phyloP scores from a whole-genome alignment of 345 rosid species.

The Noccaea bulbosa region DNA sequence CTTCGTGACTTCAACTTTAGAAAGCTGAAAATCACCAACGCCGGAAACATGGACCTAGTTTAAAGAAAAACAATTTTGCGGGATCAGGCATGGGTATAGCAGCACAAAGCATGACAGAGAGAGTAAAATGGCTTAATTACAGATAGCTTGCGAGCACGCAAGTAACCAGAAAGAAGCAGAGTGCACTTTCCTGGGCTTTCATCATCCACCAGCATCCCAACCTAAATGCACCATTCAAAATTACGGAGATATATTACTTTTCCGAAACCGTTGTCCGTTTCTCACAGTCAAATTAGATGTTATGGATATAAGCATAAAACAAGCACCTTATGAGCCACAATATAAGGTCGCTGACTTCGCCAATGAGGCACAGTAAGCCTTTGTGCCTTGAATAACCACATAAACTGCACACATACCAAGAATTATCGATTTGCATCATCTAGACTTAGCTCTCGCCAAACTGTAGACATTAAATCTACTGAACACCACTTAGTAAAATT shows the following conservation, averaged over 20 bases:
- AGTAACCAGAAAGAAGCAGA: conserved; percentile 75
- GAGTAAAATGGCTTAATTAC: conserved; percentile 41
- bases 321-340: conserved; percentile 78
- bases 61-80: conserved; percentile 11
- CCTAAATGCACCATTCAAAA: conserved; percentile 45
- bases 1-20: conserved; percentile 74
- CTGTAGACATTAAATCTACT: neutral
- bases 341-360: conserved; percentile 82
- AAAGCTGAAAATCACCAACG: conserved; percentile 83
- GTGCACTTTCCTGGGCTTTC: conserved; percentile 62
- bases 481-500: neutral
- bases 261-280: neutral
- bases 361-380: conserved; percentile 80
- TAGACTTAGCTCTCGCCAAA: neutral
- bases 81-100: conserved; percentile 21
- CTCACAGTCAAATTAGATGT: neutral
- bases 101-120: conserved; percentile 26
- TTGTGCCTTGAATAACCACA: conserved; percentile 87
- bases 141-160: conserved; percentile 70
- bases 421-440: conserved; percentile 21
- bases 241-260: neutral
- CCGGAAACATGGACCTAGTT: conserved; percentile 86
- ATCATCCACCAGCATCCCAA: conserved; percentile 57
- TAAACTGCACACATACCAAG: conserved; percentile 60
- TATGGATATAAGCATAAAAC: conserved; percentile 3